Percentiles rank a stretch among this genome's conserved stretches.
phyloP scores from a whole-genome alignment of 176 grass and related monocot species.

The Musa beccarii region DNA sequence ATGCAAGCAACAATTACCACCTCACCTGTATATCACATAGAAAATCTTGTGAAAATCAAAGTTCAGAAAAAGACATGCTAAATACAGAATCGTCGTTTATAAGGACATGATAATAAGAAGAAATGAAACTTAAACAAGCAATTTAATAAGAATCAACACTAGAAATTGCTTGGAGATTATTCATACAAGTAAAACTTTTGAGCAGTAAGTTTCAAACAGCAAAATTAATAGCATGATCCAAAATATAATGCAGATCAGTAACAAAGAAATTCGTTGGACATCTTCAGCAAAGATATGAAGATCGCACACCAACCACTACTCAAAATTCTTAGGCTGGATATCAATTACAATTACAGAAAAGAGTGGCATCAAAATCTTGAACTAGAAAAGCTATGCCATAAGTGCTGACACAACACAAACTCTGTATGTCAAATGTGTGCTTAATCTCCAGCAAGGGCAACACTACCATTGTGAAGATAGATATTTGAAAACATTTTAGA shows the following conservation, averaged over 20 bases:
- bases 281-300: not conserved
- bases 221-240: not conserved
- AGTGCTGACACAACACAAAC: not conserved
- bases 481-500: no score
- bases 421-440: not conserved
- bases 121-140: not conserved
- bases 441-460: not conserved
- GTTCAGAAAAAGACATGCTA: not conserved
- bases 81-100: not conserved
- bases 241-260: not conserved
- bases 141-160: not conserved
- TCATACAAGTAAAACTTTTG: not conserved
- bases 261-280: not conserved
- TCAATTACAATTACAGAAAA: not conserved
- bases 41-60: not conserved
- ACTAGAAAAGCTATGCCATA: not conserved
- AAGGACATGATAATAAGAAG: not conserved
- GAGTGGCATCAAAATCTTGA: not conserved
- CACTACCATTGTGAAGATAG: not conserved
- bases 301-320: no score
- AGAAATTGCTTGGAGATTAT: not conserved
- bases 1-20: constrained; percentile 73
- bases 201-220: not conserved
- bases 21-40: constrained; percentile 34
- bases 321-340: not conserved